A percentile compares a stretch with the other conserved stretches of the same genome.
Evolutionary conservation across 257 asterid genomes (phyloP).

Genomic region (Anisodus acutangulus): DNA sequence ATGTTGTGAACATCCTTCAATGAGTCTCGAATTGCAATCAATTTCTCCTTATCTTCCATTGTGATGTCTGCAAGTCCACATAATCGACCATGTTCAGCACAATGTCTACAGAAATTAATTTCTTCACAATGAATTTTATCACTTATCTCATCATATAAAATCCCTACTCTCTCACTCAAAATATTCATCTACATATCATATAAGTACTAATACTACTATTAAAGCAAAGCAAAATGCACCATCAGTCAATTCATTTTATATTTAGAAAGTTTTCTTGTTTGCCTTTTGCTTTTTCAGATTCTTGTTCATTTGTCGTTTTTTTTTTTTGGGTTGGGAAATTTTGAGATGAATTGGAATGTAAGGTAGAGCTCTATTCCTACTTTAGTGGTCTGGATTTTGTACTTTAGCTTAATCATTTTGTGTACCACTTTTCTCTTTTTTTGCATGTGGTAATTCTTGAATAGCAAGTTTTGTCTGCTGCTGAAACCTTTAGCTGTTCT

Average conservation of each 20-base stretch:
- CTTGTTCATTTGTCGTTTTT: not conserved
- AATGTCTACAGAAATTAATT: conserved; percentile 49
- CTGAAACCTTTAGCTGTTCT: conserved; percentile 6
- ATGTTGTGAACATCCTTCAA: conserved; percentile 49
- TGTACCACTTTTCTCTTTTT: not conserved
- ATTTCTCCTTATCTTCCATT: conserved; percentile 48
- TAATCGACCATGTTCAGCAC: conserved; percentile 49
- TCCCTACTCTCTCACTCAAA: conserved; percentile 51
- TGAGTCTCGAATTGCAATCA: conserved; percentile 53
- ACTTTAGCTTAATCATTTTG: not conserved
- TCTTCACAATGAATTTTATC: conserved; percentile 37
- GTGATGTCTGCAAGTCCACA: conserved; percentile 47
- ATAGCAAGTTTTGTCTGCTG: not conserved
- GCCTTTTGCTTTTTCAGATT: not conserved
- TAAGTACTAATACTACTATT: not conserved
- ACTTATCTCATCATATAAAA: conserved; percentile 44
- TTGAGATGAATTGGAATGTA: conserved; percentile 17
- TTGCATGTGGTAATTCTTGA: not conserved
- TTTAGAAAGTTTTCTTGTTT: not conserved
- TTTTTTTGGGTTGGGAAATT: not conserved
- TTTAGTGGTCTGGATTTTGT: conserved; percentile 26
- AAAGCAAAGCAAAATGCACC: not conserved
- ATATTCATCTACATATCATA: not conserved
- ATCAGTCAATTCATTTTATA: conserved; percentile 18
- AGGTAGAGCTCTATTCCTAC: conserved; percentile 11